Percentiles rank a stretch among this genome's conserved stretches.
Conservation (phyloP, 306 rosid species). For the Rubus parviflorus region DNA sequence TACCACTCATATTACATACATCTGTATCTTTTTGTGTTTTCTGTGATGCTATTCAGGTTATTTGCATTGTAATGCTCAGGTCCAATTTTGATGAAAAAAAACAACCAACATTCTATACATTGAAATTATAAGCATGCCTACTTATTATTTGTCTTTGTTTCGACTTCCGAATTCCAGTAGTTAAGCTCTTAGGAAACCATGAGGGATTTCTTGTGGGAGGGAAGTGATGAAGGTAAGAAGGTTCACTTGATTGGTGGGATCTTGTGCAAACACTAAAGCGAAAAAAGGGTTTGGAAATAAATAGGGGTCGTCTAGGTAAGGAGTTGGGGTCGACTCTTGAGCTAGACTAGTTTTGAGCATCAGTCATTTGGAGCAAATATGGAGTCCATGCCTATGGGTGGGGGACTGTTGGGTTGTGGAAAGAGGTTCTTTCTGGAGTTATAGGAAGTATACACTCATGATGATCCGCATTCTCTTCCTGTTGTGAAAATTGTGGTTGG, state of each 20-base stretch:
- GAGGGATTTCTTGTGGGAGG: neutral
- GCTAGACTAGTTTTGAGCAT: neutral
- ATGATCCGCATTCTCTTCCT: neutral
- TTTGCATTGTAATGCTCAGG: constrained; percentile 83
- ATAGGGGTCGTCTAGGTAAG: neutral
- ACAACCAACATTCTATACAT: constrained; percentile 76
- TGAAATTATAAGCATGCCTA: constrained; percentile 55
- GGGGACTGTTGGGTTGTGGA: neutral
- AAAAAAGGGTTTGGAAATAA: neutral
- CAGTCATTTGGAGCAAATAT: neutral
- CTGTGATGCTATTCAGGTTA: constrained; percentile 53
- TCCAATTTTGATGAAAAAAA: constrained; percentile 70
- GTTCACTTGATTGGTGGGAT: neutral
- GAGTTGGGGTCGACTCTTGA: neutral
- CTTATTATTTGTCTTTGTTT: no score
- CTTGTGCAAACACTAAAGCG: neutral
- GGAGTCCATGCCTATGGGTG: neutral
- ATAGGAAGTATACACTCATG: neutral
- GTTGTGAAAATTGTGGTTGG: neutral
- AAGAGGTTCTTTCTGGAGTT: neutral
- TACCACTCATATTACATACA: neutral
- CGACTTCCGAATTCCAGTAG: neutral
- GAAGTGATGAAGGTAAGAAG: neutral
- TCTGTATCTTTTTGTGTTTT: constrained; percentile 16
- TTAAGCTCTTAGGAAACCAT: neutral